Evolutionary conservation across 2,329 filamentous ascomycete species (phyloP).

Genomic region (Zopfia rhizophila): DNA sequence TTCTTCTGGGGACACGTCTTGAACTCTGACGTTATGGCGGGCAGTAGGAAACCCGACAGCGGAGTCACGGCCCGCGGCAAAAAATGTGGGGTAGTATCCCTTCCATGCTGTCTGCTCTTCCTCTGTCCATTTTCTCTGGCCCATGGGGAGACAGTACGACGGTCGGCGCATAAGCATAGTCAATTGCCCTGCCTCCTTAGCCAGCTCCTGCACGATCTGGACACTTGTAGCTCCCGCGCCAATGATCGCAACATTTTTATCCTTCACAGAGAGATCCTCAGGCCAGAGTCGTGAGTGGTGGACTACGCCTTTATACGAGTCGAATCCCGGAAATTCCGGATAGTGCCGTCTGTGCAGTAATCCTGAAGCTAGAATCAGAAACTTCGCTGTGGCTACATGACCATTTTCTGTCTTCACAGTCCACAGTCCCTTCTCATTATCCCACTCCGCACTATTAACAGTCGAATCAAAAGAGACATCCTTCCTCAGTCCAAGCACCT

Average conservation of each 20-base stretch:
- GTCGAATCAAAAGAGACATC: constrained; percentile 54
- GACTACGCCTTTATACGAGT: constrained; percentile 32
- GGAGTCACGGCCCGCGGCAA: constrained; percentile 21
- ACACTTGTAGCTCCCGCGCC: constrained; percentile 42
- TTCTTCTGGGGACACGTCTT: constrained; percentile 27
- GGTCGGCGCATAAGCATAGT: constrained; percentile 35
- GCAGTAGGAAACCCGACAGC: constrained; percentile 30
- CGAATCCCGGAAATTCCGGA: constrained; percentile 27
- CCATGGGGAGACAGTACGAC: constrained; percentile 38
- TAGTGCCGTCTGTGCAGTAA: constrained; percentile 29
- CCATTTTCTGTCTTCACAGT: constrained; percentile 57
- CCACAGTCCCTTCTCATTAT: constrained; percentile 54
- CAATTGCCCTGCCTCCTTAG: constrained; percentile 30
- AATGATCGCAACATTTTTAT: constrained; percentile 37
- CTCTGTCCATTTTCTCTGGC: constrained; percentile 28
- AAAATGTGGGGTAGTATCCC: constrained; percentile 37
- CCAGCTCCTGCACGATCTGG: constrained; percentile 39
- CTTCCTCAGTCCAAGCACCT: constrained; percentile 30
- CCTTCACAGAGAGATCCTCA: constrained; percentile 45
- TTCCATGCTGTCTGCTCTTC: constrained; percentile 35
- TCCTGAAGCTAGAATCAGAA: constrained; percentile 42
- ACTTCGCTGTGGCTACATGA: constrained; percentile 56
- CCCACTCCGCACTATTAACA: constrained; percentile 56
- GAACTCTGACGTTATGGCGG: constrained; percentile 15
- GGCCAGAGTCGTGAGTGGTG: constrained; percentile 39